Percentiles rank a stretch among this genome's conserved stretches.
Conservation (phyloP, 495 filamentous ascomycete species). For the Aspergillus diversus region DNA sequence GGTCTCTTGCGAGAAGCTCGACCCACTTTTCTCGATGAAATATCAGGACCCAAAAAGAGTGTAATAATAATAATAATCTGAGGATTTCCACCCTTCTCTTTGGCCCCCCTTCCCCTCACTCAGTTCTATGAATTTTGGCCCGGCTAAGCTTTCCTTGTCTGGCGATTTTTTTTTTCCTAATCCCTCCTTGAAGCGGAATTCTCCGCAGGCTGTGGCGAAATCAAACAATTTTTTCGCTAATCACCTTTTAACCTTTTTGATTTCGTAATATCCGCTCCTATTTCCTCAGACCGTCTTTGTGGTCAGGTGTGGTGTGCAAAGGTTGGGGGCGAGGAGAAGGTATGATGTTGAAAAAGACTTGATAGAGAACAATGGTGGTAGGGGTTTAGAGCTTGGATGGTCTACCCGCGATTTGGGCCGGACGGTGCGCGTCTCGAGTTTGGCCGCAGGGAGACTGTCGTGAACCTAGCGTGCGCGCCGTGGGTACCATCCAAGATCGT, state of each 20-base stretch:
- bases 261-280: not conserved
- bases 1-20: slow-evolving; percentile 30
- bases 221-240: slow-evolving; percentile 3
- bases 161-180: slow-evolving; percentile 20
- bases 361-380: slow-evolving; percentile 24
- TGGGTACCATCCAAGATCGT: slow-evolving; percentile 44
- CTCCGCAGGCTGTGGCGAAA: slow-evolving; percentile 5
- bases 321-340: slow-evolving; percentile 2
- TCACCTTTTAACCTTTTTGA: slow-evolving; percentile 1
- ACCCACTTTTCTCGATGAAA: slow-evolving; percentile 27
- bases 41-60: slow-evolving; percentile 23
- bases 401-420: slow-evolving; percentile 48
- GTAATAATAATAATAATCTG: slow-evolving; percentile 16
- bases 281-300: slow-evolving; percentile 9
- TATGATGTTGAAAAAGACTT: slow-evolving; percentile 27
- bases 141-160: slow-evolving; percentile 37
- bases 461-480: slow-evolving; percentile 48
- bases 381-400: slow-evolving; percentile 45
- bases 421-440: slow-evolving; percentile 31
- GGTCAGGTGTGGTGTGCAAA: slow-evolving; percentile 10
- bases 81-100: slow-evolving; percentile 12
- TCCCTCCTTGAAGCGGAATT: slow-evolving; percentile 3
- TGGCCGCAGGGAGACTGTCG: slow-evolving; percentile 28
- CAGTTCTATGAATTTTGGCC: slow-evolving; percentile 5
- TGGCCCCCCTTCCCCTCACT: slow-evolving; percentile 28